Base-by-base conservation (phyloP, 495 filamentous ascomycete species). In the Cladorrhinum samala region DNA sequence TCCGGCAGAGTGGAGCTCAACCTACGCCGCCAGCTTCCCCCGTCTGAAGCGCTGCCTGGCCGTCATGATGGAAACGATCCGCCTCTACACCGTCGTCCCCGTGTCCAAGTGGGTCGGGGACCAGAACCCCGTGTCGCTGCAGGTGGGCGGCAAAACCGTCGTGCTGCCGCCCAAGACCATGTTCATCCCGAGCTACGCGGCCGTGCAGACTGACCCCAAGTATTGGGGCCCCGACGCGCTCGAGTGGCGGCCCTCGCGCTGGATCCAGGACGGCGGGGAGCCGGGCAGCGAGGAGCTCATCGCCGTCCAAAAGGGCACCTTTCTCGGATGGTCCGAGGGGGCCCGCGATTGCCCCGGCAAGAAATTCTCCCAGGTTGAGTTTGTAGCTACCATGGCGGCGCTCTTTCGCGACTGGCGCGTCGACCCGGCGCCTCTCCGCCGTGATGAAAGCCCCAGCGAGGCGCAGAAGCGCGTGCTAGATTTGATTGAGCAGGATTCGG, bases 291-390 rank as follows among this genome's bases (percentile, higher is more conserved):
- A 9, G 53, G n/a, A n/a, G n/a, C n/a, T n/a, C n/a, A n/a, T n/a
- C n/a, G n/a, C n/a, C n/a, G n/a, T n/a, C n/a, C n/a, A n/a, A 1
- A 70, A 71, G 33, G 70, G 71, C 1, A 62, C 67, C 0, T 81
- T 68, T 48, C 17, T 78, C 2, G 70, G 70, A 0, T 83, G 77
- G 78, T 75, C 77, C 1, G 70, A 70, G 0, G 77, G 77, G 9
- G 55, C 67, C 1, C 62, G 72, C 0, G 57, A 71, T 27, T 81
- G 77, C 46, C 74, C 77, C 1, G 79, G 78, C 0, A 68, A 66
- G 57, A 80, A 76, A 47, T 77, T 81, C 53, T 63, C 72, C 0
- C 70, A 79, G 55, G 79, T 80, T 0, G 78, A 82, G 55, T 77
- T 78, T 52, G 78, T 80, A 1, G 77, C 76, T 0, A 64, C 65